A percentile compares a stretch with the other conserved stretches of the same genome.
These are phyloP conservation scores for Pestalotiopsis sp. DNA, from an alignment of 2,329 filamentous ascomycete genomes.

Conservation along the genomic window DNA sequence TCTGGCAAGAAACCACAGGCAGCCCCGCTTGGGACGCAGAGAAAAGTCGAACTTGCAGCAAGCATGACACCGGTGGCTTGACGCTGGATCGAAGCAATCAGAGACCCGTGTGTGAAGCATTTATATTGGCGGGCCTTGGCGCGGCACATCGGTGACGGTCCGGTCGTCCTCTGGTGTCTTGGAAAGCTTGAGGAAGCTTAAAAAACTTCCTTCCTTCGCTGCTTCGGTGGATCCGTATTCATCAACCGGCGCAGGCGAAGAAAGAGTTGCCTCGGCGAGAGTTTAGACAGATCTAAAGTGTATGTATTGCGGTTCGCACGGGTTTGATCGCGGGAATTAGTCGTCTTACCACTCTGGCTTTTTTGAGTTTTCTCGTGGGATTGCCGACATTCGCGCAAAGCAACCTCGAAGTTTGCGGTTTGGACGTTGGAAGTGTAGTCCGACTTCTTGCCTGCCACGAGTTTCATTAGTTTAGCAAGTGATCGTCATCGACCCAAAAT, in stretches of 20 bases:
- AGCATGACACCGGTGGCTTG: not conserved
- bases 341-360: not conserved
- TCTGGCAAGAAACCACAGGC: not conserved
- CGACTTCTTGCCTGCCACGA: not conserved
- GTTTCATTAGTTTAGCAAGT: not conserved
- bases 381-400: not conserved
- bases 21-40: not conserved
- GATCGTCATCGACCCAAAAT: not conserved
- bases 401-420: too few species aligned
- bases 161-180: not conserved
- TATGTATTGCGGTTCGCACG: not conserved
- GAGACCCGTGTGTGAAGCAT: not conserved
- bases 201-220: not conserved
- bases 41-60: not conserved
- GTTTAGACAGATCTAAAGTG: not conserved
- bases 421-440: not conserved
- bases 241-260: not conserved
- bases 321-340: not conserved
- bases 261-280: not conserved
- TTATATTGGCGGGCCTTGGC: slow-evolving; percentile 3
- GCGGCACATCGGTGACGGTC: slow-evolving; percentile 6
- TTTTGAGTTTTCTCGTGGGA: not conserved
- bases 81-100: not conserved
- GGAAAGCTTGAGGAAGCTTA: not conserved
- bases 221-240: not conserved